Evolutionary conservation across 768 basidiomycete species (phyloP).

Genomic region (Rossbeevera mucosa): DNA sequence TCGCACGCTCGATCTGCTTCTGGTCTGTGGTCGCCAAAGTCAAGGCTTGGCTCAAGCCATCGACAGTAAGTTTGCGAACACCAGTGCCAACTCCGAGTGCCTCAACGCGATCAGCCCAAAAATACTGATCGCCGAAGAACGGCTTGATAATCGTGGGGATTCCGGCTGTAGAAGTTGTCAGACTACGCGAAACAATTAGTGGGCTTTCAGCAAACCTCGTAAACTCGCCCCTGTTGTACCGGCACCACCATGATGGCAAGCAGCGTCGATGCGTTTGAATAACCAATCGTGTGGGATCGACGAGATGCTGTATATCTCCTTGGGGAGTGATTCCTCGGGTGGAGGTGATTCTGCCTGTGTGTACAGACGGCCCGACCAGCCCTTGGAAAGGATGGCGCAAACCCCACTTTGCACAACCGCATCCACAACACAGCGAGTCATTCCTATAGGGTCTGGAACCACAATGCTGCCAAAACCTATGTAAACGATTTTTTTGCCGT

Average conservation of each 20-base stretch:
- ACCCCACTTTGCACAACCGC: conserved; percentile 86
- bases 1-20: conserved; percentile 86
- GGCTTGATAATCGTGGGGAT: conserved; percentile 95
- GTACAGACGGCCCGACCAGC: conserved; percentile 91
- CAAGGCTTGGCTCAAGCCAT: conserved; percentile 74
- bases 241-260: conserved; percentile 96
- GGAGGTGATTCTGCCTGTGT: conserved; percentile 59
- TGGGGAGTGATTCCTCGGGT: conserved; percentile 64
- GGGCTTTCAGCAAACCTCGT: conserved; percentile 54
- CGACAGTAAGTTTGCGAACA: conserved; percentile 82
- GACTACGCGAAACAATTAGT: background rate
- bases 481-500: conserved; percentile 89
- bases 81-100: conserved; percentile 87
- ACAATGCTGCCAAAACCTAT: conserved; percentile 98
- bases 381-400: conserved; percentile 90
- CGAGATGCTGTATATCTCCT: conserved; percentile 77
- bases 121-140: conserved; percentile 97
- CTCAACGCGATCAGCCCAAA: conserved; percentile 98
- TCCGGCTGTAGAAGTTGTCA: conserved; percentile 49
- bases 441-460: conserved; percentile 87
- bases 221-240: conserved; percentile 95
- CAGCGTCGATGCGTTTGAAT: conserved; percentile 90
- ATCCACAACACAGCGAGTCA: conserved; percentile 89
- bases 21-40: conserved; percentile 76
- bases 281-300: conserved; percentile 96